Evolutionary conservation across 768 basidiomycete genomes (phyloP).

Genomic region (Pulveroboletus sp.): DNA sequence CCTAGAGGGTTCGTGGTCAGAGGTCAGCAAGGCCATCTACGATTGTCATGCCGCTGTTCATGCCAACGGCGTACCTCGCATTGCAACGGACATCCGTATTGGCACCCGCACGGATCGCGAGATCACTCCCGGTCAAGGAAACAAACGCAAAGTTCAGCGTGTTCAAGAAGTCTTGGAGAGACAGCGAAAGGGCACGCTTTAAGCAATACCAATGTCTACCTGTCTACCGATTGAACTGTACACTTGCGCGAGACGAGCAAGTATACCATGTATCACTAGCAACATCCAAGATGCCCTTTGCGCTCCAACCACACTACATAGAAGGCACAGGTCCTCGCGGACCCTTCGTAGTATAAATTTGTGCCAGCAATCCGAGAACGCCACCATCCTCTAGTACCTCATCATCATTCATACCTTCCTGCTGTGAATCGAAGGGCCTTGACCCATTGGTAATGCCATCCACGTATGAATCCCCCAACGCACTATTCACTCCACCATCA

Average conservation of each 20-base stretch:
- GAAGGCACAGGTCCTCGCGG: conserved; percentile 43
- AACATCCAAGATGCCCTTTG: not conserved
- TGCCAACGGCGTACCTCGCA: conserved; percentile 62
- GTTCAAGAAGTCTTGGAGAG: conserved; percentile 73
- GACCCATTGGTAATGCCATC: conserved; percentile 51
- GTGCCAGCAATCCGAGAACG: conserved; percentile 77
- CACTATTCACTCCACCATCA: conserved; percentile 57
- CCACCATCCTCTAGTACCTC: conserved; percentile 73
- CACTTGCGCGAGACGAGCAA: not conserved
- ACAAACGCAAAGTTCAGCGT: conserved; percentile 72
- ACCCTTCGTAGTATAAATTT: conserved; percentile 70
- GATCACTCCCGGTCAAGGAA: conserved; percentile 61
- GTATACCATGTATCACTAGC: not conserved
- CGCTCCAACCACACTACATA: conserved; percentile 27
- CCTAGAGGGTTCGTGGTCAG: conserved; percentile 77
- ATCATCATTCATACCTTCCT: conserved; percentile 53
- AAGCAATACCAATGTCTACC: not conserved
- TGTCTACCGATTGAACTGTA: not conserved
- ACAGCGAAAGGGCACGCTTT: conserved; percentile 8
- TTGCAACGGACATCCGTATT: conserved; percentile 92
- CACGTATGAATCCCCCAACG: conserved; percentile 66
- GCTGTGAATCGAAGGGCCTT: conserved; percentile 35
- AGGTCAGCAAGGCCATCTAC: conserved; percentile 82
- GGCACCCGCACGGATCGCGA: conserved; percentile 80
- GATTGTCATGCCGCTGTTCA: conserved; percentile 89